Conservation (phyloP, 805 yeast species). For the Blastobotrys parvus region DNA sequence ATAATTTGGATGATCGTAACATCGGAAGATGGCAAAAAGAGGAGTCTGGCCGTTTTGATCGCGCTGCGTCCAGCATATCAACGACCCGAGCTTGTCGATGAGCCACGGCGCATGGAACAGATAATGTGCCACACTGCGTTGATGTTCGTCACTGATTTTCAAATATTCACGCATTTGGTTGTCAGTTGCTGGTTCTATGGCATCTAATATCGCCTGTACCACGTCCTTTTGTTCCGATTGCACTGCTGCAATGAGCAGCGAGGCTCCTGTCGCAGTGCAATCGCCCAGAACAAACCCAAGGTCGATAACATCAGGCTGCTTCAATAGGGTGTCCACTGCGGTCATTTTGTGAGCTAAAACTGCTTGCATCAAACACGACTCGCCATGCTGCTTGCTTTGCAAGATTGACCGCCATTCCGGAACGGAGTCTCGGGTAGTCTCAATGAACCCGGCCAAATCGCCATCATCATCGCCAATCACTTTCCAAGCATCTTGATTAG, state of each 20-base stretch:
- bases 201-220: constrained; percentile 38
- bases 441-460: constrained; percentile 1
- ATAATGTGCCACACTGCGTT: constrained; percentile 67
- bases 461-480: constrained; percentile 34
- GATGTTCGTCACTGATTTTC: constrained; percentile 41
- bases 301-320: constrained; percentile 43
- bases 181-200: constrained; percentile 28
- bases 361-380: constrained; percentile 61
- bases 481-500: constrained; percentile 48
- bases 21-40: constrained; percentile 60
- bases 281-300: constrained; percentile 64
- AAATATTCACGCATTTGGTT: constrained; percentile 34
- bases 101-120: constrained; percentile 49
- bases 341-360: constrained; percentile 39
- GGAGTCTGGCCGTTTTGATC: constrained; percentile 74
- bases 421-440: background rate
- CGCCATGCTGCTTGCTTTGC: constrained; percentile 48
- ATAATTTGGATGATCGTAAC: constrained; percentile 72
- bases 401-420: constrained; percentile 21
- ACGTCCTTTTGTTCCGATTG: constrained; percentile 42
- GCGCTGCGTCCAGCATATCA: constrained; percentile 58
- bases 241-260: constrained; percentile 55
- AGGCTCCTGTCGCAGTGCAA: constrained; percentile 43
- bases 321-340: constrained; percentile 40
- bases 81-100: constrained; percentile 45